phyloP scores from a whole-genome alignment of 352 stramenopile genomes.

The Thraustochytrium sp. region DNA sequence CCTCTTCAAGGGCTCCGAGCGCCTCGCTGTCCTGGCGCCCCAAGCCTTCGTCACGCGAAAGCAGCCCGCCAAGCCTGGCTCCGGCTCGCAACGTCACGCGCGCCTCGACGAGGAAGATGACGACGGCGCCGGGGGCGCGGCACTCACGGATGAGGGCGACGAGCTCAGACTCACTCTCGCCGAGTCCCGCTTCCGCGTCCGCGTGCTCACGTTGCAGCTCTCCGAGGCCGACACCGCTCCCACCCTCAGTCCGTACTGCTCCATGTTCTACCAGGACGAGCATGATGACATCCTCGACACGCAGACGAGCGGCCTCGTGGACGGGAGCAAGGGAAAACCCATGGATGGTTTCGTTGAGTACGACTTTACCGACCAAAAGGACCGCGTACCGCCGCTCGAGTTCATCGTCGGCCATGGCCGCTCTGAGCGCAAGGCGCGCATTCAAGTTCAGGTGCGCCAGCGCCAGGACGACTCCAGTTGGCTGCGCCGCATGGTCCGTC shows the following conservation, averaged over 20 bases:
- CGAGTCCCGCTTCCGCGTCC: background rate
- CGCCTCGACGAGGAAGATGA: background rate
- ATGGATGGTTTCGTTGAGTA: background rate
- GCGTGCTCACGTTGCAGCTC: background rate
- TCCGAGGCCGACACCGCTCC: background rate
- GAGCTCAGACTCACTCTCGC: background rate
- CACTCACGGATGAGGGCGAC: too few species aligned
- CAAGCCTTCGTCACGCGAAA: background rate
- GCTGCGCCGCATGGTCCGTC: background rate
- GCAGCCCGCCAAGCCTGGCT: background rate
- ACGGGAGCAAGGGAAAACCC: background rate
- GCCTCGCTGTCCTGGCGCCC: background rate
- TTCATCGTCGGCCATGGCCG: conserved; percentile 6
- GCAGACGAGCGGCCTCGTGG: background rate
- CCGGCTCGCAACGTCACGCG: background rate
- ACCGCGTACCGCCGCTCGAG: background rate
- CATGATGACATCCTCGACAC: background rate
- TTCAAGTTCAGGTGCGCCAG: conserved; percentile 15
- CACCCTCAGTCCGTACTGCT: conserved; percentile 2
- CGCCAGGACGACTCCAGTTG: background rate
- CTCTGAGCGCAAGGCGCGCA: background rate
- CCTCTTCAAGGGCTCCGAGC: background rate
- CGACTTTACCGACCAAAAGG: background rate
- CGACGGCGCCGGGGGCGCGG: background rate
- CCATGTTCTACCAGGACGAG: background rate